These are phyloP conservation scores for Friedmanniomyces endolithicus DNA, from an alignment of 495 filamentous ascomycete genomes.

Conservation along the genomic window DNA sequence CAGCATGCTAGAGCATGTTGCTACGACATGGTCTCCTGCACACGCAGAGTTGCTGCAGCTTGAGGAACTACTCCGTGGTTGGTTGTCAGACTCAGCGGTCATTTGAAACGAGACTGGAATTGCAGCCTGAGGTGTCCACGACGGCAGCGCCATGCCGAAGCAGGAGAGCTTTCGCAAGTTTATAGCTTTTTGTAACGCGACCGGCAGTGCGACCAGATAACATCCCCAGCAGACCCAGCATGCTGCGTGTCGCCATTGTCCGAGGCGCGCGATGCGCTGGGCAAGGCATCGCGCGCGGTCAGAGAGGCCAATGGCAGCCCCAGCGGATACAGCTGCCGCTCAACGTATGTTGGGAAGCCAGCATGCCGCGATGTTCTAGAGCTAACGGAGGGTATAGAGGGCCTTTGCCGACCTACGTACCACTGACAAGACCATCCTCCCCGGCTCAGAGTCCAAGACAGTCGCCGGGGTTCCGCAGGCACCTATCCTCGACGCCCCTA, in stretches of 20 bases:
- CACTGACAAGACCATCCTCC: constrained; percentile 37
- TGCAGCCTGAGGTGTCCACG: too few species aligned
- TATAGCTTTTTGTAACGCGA: not conserved
- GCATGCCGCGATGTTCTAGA: not conserved
- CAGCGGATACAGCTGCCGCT: constrained; percentile 7
- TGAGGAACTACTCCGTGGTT: too few species aligned
- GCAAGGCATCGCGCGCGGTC: not conserved
- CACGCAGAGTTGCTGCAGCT: too few species aligned
- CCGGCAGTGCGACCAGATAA: not conserved
- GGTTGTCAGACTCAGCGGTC: too few species aligned
- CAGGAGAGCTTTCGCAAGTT: not conserved
- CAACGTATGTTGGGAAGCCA: not conserved
- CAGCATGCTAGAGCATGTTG: too few species aligned
- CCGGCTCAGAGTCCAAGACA: constrained; percentile 45
- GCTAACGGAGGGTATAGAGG: constrained; percentile 31
- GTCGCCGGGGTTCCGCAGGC: constrained; percentile 36
- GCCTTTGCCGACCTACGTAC: constrained; percentile 47
- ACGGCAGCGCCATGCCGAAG: too few species aligned
- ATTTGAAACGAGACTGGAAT: too few species aligned
- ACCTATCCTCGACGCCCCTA: constrained; percentile 31
- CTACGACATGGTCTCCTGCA: too few species aligned
- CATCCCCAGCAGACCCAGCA: not conserved
- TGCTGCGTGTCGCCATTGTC: constrained; percentile 11
- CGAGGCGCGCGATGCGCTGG: constrained; percentile 8
- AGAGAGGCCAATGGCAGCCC: constrained; percentile 12